Conservation (phyloP, 192 early-diverging fungal genomes). For the Oehlia diaphana region DNA sequence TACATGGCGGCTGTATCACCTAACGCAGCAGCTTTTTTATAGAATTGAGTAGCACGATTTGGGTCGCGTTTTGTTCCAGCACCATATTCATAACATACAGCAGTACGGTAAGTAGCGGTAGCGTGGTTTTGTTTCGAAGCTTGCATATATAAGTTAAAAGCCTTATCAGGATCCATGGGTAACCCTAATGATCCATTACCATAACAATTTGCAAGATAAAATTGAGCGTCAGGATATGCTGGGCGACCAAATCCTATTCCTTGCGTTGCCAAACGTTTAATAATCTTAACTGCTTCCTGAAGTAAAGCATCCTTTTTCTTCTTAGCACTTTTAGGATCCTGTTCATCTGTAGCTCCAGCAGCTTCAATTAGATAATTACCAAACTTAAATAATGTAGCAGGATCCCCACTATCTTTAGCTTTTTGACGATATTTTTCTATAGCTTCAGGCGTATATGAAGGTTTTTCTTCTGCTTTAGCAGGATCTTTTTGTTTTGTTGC, state of each 20-base stretch:
- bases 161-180: constrained; percentile 79
- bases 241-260: constrained; percentile 66
- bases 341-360: constrained; percentile 68
- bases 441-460: constrained; percentile 36
- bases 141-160: constrained; percentile 89
- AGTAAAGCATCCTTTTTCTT: constrained; percentile 74
- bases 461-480: constrained; percentile 25
- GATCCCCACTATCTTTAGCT: constrained; percentile 64
- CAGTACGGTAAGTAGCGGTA: constrained; percentile 89
- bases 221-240: constrained; percentile 86
- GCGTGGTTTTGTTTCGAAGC: constrained; percentile 92
- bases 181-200: constrained; percentile 83
- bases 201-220: constrained; percentile 88
- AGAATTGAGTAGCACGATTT: constrained; percentile 83
- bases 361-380: constrained; percentile 85
- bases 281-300: constrained; percentile 79
- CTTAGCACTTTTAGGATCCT: constrained; percentile 64
- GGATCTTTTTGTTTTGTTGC: neutral
- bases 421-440: constrained; percentile 44
- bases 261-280: constrained; percentile 79
- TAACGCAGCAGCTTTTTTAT: constrained; percentile 87
- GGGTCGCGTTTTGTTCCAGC: constrained; percentile 89
- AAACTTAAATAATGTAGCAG: constrained; percentile 76
- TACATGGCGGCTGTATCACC: constrained; percentile 96
- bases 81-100: constrained; percentile 95